phyloP scores from a whole-genome alignment of 805 yeast genomes.

The Sugiyamaella americana region DNA sequence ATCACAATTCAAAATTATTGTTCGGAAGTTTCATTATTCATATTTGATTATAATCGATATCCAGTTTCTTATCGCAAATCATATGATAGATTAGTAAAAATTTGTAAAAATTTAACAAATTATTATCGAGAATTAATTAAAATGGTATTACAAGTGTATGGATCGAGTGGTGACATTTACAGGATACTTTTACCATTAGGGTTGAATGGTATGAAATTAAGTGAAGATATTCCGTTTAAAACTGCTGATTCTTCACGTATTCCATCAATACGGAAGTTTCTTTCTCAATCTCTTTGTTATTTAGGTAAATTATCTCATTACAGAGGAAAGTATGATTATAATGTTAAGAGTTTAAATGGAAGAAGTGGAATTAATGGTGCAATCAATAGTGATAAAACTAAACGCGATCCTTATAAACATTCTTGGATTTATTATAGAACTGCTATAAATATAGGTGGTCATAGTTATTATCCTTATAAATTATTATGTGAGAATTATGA shows the following conservation, averaged over 20 bases:
- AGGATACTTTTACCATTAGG: neutral
- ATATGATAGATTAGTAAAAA: slow-evolving; percentile 5
- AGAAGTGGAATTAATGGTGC: neutral
- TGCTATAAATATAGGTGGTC: neutral
- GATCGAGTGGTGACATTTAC: neutral
- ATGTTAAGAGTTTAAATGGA: neutral
- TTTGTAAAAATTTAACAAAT: slow-evolving; percentile 2
- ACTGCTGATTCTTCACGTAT: neutral
- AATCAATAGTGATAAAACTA: neutral
- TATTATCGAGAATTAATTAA: slow-evolving; percentile 1
- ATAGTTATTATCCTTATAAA: neutral
- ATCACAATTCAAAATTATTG: neutral
- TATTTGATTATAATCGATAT: neutral
- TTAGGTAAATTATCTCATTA: too few species aligned
- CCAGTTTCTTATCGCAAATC: slow-evolving; percentile 7
- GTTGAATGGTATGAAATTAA: neutral
- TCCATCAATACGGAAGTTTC: neutral
- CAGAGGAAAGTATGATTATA: neutral
- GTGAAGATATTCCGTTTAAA: neutral
- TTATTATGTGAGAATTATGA: too few species aligned
- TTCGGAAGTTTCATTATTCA: neutral
- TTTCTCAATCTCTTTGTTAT: too few species aligned
- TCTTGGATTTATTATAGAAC: neutral
- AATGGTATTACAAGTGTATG: neutral
- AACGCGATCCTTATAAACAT: neutral